Conservation (phyloP, 306 rosid genomes). For the Purshia tridentata region DNA sequence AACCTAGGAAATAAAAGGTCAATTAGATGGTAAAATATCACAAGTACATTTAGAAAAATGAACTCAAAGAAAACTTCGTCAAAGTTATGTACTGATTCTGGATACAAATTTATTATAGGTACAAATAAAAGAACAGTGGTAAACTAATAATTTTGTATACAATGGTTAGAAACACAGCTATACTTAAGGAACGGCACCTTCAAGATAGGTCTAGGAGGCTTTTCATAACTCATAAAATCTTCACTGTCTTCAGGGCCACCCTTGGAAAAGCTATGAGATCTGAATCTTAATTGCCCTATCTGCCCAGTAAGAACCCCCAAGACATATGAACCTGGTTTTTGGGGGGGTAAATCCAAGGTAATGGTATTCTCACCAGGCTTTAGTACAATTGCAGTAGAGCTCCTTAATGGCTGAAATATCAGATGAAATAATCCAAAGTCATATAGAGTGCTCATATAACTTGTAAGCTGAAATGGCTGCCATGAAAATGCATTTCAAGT, state of each 20-base stretch:
- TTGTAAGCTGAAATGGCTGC: slow-evolving; percentile 13
- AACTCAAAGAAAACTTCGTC: not conserved
- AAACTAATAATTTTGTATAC: slow-evolving; percentile 7
- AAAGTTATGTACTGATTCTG: slow-evolving; percentile 13
- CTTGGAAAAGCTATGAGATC: slow-evolving; percentile 96
- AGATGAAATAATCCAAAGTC: slow-evolving; percentile 25
- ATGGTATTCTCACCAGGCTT: slow-evolving; percentile 90
- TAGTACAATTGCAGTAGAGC: slow-evolving; percentile 68
- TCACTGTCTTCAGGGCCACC: slow-evolving; percentile 88
- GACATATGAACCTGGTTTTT: slow-evolving; percentile 96
- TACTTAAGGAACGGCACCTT: slow-evolving; percentile 54
- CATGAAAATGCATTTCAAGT: slow-evolving; percentile 26
- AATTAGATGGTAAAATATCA: slow-evolving; percentile 29
- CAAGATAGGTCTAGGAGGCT: slow-evolving; percentile 87
- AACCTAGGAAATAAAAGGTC: slow-evolving; percentile 49
- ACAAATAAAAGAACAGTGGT: slow-evolving; percentile 18
- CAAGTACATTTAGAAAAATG: not conserved
- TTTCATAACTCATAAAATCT: slow-evolving; percentile 97
- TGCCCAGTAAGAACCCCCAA: slow-evolving; percentile 96
- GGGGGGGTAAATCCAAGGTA: slow-evolving; percentile 90
- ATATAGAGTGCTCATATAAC: slow-evolving; percentile 19
- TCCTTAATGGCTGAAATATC: slow-evolving; percentile 68
- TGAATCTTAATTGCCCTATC: slow-evolving; percentile 82
- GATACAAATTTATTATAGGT: slow-evolving; percentile 13
- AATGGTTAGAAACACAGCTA: not conserved